Evolutionary conservation across 257 asterid genomes (phyloP).

Genomic region (Solanum virginianum): DNA sequence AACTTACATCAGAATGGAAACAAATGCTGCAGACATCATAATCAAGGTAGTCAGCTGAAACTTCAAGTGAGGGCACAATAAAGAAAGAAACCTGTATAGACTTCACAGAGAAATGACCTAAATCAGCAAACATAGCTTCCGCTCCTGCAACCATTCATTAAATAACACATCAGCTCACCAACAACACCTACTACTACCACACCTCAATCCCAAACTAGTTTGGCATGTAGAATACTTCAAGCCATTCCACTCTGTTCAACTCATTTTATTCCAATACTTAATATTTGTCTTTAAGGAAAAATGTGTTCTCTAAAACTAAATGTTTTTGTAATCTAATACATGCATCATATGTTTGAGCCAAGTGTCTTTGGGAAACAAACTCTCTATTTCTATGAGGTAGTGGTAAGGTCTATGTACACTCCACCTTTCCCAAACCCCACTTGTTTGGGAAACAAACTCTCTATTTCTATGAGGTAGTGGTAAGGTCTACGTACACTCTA

Average conservation of each 20-base stretch:
- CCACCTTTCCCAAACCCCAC: too few species aligned
- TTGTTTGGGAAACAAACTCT: too few species aligned
- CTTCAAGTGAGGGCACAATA: background rate
- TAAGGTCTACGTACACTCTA: too few species aligned
- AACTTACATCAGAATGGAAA: background rate
- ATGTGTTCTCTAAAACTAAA: background rate
- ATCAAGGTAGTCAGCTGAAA: background rate
- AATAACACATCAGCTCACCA: background rate
- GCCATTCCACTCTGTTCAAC: background rate
- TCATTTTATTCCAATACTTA: background rate
- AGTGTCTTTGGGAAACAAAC: too few species aligned
- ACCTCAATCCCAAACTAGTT: background rate
- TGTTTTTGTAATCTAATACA: background rate
- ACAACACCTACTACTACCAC: background rate
- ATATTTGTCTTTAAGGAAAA: background rate
- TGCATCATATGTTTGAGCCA: too few species aligned
- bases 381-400: too few species aligned
- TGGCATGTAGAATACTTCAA: background rate
- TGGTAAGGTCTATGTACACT: too few species aligned
- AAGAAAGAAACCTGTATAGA: conserved; percentile 64
- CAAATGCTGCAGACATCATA: background rate
- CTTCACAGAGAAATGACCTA: conserved; percentile 88
- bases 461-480: too few species aligned
- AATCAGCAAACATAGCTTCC: conserved; percentile 99
- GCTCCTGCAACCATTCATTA: conserved; percentile 51